Base-by-base conservation (phyloP, 2,329 filamentous ascomycete species). In the Fusarium oligoseptatum region DNA sequence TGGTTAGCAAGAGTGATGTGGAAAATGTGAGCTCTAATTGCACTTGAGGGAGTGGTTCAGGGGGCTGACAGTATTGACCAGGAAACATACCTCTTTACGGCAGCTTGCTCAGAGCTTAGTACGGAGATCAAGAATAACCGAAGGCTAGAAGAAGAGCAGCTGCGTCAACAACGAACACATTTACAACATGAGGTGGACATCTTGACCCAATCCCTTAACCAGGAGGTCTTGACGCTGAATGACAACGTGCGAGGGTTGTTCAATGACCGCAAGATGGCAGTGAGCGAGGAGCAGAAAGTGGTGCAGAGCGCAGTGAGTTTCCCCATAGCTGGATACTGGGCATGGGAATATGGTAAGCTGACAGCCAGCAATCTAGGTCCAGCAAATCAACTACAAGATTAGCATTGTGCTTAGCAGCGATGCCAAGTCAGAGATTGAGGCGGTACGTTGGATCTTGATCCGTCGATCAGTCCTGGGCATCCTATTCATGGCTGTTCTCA, bases 101-200 rank as follows among this genome's bases (percentile, higher is more conserved):
- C 97, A 2, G 97, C 97, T 3, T 98, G 96, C 82, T 95, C 94
- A 4, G 97, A 99, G 84, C 89, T 99, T 37, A 91, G 92, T 77
- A 95, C 95, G 27, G 97, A 98, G 81, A 91, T 98, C 20, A 92
- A 91, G 74, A 95, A 95, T 72, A 92, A 92, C 64, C 88, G 95
- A 27, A 92, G 93, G 75, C 88, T 91, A 0, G 92, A 94, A 75
- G 92, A 95, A 73, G 95, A 98, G 83, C 90, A 92, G 69, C 93
- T 95, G 85, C 90, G 95, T 39, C 92, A 94, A 74, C 94, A 98
- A 81, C 89, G 97, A 45, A 94, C 93, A 5, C 91, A 95, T 58
- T 84, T 99, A 74, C 95, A 98, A 85, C 95, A 98, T 81, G 97
- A 98, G 82, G 92, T 95, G n/a, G 97, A 99, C 82, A 97, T 98